phyloP scores from a whole-genome alignment of 202 grass and related monocot genomes.

The Bolboschoenoplectus hybrid region DNA sequence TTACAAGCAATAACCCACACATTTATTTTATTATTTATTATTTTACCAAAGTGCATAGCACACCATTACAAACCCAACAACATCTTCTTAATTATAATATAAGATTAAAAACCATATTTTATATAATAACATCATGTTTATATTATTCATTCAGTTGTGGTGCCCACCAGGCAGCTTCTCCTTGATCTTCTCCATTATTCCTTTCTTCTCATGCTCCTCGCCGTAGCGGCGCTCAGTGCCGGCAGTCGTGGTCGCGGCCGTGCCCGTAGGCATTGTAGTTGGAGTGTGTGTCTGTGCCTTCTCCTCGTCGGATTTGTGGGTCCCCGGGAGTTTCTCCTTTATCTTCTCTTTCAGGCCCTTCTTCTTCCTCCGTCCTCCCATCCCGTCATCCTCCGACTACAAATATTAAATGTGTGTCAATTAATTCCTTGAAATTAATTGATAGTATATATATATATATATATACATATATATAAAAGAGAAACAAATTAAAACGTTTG shows the following conservation, averaged over 20 bases:
- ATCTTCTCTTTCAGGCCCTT: conserved; percentile 80
- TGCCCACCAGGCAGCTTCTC: conserved; percentile 83
- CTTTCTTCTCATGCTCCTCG: conserved; percentile 70
- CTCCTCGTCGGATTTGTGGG: conserved; percentile 47
- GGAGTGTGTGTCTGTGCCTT: neutral
- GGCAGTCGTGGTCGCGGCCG: neutral
- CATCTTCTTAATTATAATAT: too few species aligned
- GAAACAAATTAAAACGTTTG: too few species aligned
- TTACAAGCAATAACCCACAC: neutral
- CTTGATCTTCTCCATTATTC: conserved; percentile 83
- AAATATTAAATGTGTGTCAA: neutral
- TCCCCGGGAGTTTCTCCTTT: conserved; percentile 74
- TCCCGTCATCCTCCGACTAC: conserved; percentile 71
- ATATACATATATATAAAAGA: too few species aligned
- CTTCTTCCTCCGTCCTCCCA: conserved; percentile 68
- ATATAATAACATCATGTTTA: neutral
- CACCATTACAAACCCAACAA: neutral
- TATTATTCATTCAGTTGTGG: conserved; percentile 41
- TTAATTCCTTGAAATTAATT: too few species aligned
- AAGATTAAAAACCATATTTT: neutral
- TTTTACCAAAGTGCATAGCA: neutral
- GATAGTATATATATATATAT: too few species aligned
- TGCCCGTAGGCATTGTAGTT: neutral
- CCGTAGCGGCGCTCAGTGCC: conserved; percentile 14
- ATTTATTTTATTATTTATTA: neutral